Base-by-base conservation (phyloP, 495 filamentous ascomycete genomes). In the Podospora conica region DNA sequence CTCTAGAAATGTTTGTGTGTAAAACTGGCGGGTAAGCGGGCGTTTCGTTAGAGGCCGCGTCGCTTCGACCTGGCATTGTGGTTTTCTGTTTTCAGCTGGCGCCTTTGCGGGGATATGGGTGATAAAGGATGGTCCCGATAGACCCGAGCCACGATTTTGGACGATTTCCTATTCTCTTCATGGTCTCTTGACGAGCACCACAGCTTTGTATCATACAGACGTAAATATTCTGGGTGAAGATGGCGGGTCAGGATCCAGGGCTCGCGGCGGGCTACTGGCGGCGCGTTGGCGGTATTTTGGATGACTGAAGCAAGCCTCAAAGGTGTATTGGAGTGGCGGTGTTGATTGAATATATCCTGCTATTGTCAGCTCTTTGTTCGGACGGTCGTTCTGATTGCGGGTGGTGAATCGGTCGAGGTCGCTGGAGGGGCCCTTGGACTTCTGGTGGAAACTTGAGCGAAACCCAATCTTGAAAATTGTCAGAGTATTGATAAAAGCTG, bases 201-300 rank as follows among this genome's bases (percentile, higher is more conserved):
- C 53, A 62, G 25, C 65, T 66, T 48, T 62, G 58, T 55, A 55
- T 28, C 58, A 66, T 61, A 56, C n/a, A 23, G 20, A 55, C 5
- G 53, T 63, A 63, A 20, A 55, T 61, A 61, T 31, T 54, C 62
- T 10, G 59, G 59, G 8, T 20, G 40, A 2, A n/a, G 40, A 48
- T n/a, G 40, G 40, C 40, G 40, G 40, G 40, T 48, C 40, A n/a
- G 6, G 40, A 48, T n/a, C 40, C 40, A 57, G 18, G 55, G 55
- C 23, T 57, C 25, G 55, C 25, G 55, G 23, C 15, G 22, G 9
- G 55, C 55, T 7, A 12, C 12, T 57, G 55, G 23, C 3, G 55
- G 40, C 15, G 40, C 40, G 18, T 8, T 48, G 40, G 40, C 40
- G 40, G 15, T 0, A 48, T 48, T 48, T 48, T 48, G 40, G 18